Percentiles rank a stretch among this genome's conserved stretches.
phyloP scores from a whole-genome alignment of 805 yeast species.

The Candida yuanshanica region DNA sequence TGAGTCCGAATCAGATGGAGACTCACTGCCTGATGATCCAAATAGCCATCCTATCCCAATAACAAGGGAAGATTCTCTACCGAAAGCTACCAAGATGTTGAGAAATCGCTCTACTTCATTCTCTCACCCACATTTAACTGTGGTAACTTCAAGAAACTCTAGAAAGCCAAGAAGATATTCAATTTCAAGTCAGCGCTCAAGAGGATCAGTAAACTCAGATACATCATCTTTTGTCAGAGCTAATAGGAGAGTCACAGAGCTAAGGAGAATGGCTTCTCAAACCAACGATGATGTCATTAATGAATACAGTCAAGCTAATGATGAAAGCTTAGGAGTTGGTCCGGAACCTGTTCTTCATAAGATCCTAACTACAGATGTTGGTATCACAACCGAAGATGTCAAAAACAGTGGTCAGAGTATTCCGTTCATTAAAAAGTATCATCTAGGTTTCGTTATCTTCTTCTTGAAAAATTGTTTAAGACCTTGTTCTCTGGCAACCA shows the following conservation, averaged over 20 bases:
- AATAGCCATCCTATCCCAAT: not conserved
- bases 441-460: constrained; percentile 27
- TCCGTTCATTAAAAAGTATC: constrained; percentile 14
- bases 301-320: constrained; percentile 28
- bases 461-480: constrained; percentile 46
- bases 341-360: constrained; percentile 1
- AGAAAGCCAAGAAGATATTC: not conserved
- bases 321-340: not conserved
- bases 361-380: constrained; percentile 15
- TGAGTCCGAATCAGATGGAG: not conserved
- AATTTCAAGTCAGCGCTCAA: not conserved
- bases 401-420: constrained; percentile 7
- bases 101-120: not conserved
- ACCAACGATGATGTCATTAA: constrained; percentile 36
- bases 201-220: not conserved
- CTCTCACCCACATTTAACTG: not conserved
- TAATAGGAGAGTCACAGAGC: constrained; percentile 2
- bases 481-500: constrained; percentile 69
- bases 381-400: constrained; percentile 11
- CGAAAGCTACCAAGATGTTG: not conserved
- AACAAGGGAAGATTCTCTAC: not conserved
- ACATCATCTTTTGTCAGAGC: not conserved
- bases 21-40: not conserved
- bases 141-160: not conserved
- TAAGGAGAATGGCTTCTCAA: constrained; percentile 31